phyloP scores from a whole-genome alignment of 192 early-diverging fungal genomes.

The Paraglomus brasilianum region DNA sequence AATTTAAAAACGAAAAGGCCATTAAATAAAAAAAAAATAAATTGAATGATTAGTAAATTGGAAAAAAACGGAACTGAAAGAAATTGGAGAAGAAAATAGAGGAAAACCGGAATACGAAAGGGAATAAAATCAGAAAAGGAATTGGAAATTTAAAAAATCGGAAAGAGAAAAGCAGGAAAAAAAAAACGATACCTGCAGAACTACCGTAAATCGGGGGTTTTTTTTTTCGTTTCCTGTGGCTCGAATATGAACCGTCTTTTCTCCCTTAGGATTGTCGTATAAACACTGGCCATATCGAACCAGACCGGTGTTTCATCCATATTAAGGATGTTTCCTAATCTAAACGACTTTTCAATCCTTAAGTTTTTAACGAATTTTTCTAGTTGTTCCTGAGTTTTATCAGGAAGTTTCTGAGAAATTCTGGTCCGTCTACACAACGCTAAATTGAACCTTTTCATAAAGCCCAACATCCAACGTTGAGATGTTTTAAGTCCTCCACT shows the following conservation, averaged over 20 bases:
- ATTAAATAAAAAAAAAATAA: background rate
- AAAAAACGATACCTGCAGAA: slow-evolving; percentile 5
- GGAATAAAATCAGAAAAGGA: no score
- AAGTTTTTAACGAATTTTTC: background rate
- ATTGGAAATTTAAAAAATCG: no score
- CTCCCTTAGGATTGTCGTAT: background rate
- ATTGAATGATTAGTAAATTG: no score
- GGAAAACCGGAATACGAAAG: no score
- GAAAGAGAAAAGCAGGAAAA: background rate
- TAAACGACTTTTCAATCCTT: background rate
- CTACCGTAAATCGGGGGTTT: no score
- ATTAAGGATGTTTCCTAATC: background rate
- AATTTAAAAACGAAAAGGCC: background rate
- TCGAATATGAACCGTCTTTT: background rate
- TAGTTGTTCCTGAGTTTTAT: background rate
- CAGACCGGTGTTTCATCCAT: slow-evolving; percentile 9
- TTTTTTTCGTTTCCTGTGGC: no score
- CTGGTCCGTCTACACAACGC: background rate
- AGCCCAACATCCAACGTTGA: slow-evolving; percentile 1
- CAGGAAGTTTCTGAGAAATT: background rate
- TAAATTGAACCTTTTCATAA: background rate
- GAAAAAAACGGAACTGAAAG: no score
- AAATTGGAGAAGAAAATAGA: no score
- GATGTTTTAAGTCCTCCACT: background rate
- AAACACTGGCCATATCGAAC: background rate